These are phyloP conservation scores for Warburgia ugandensis DNA, from an alignment of 164 flowering plant species.

Conservation along the genomic window DNA sequence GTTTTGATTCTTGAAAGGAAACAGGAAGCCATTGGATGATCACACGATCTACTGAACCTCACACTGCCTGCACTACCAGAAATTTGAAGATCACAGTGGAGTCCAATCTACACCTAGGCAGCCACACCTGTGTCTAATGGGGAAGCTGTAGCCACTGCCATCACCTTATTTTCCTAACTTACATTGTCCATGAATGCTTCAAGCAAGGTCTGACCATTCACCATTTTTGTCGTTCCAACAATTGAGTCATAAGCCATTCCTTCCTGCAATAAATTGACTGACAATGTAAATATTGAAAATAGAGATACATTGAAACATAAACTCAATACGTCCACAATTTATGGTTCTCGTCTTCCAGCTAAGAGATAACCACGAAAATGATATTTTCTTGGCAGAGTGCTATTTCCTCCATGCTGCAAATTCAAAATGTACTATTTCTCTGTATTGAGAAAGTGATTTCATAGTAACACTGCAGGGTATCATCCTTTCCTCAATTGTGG, in stretches of 20 bases:
- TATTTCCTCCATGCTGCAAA: too few species aligned
- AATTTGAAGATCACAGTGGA: not conserved
- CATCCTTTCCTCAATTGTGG: too few species aligned
- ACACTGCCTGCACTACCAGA: not conserved
- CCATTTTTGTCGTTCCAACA: slow-evolving; percentile 71
- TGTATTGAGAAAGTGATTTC: too few species aligned
- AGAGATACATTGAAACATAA: not conserved
- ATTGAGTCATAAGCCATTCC: slow-evolving; percentile 91
- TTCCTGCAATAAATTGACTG: slow-evolving; percentile 46
- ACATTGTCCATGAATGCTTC: slow-evolving; percentile 54
- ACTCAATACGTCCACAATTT: not conserved
- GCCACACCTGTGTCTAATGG: not conserved
- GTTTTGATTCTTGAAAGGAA: too few species aligned
- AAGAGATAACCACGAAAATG: too few species aligned
- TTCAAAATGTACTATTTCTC: too few species aligned
- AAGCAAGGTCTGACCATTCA: slow-evolving; percentile 52
- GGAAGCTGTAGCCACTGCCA: not conserved
- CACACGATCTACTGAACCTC: too few species aligned
- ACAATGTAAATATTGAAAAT: not conserved
- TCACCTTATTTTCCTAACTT: slow-evolving; percentile 14
- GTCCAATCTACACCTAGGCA: not conserved
- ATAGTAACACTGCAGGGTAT: too few species aligned
- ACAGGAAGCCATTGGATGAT: too few species aligned
- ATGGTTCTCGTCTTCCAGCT: not conserved
- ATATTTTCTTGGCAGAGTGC: too few species aligned